Base-by-base conservation (phyloP, 2,329 filamentous ascomycete genomes). In the Pseudogymnoascus sp. region DNA sequence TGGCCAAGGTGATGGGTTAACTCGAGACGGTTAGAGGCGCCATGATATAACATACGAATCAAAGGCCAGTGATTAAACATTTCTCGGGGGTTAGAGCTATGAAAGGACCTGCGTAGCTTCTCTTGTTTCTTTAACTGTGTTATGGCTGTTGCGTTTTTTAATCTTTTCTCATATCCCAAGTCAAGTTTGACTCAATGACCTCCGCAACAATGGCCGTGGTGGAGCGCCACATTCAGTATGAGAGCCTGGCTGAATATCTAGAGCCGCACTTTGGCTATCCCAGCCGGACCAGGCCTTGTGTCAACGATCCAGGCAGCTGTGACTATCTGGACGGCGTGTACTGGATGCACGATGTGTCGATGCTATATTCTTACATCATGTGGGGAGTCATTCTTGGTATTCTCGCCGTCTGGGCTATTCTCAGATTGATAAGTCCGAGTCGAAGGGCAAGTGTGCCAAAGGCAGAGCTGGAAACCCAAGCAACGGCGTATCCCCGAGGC, bases 191-290 rank as follows among this genome's bases (percentile, higher is more conserved):
- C 46, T 6, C 46, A n/a, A 53, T 53, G 26, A 28, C 26, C 14
- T 31, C 26, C 8, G n/a, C 46, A 4, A 31, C 14, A 28, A 53
- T 53, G 46, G 8, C 46, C 2, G 24, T 53, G 26, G 46, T 10
- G 4, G 61, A 37, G 24, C 75, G 76, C 62, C 78, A 79, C 63
- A 82, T 82, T 65, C 80, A 82, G 68, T 75, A 82, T 62, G 68
- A 71, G 65, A 75, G 70, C 68, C 74, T 76, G 31, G 78, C 75
- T 31, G 63, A 66, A 4, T 64, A 64, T 12, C 62, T 80, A 22
- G 75, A 78, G 68, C 75, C 74, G 59, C 81, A 85, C 68, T 87
- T 83, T 83, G 84, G 81, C 0, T 87, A 86, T 69, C 74, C 76
- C 2, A 75, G 77, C 61, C 79, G 83, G 19, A 75, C 79, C 1